These are phyloP conservation scores for Apocynum venetum DNA, from an alignment of 257 asterid genomes.

Conservation along the genomic window DNA sequence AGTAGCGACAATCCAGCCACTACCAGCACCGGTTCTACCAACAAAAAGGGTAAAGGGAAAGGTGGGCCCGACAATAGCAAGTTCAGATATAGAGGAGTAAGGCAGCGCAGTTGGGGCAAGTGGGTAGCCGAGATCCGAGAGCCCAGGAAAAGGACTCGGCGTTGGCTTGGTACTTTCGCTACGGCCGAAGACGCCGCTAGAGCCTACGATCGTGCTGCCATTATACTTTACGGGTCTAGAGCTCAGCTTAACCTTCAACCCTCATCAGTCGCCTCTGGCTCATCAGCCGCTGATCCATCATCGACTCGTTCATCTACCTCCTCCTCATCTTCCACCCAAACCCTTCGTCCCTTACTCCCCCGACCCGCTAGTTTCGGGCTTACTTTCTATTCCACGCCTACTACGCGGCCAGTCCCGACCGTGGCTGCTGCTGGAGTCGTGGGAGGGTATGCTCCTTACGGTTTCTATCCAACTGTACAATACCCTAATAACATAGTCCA, in stretches of 20 bases:
- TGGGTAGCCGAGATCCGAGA: conserved; percentile 99
- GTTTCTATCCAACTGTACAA: conserved; percentile 48
- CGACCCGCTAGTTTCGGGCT: conserved; percentile 64
- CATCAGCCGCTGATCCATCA: conserved; percentile 19
- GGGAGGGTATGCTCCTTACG: conserved; percentile 37
- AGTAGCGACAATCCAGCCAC: conserved; percentile 12
- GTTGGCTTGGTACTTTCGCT: conserved; percentile 89
- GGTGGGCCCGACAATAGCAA: conserved; percentile 91
- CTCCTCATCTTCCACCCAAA: conserved; percentile 47
- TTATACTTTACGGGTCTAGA: conserved; percentile 60
- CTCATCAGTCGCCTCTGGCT: conserved; percentile 8
- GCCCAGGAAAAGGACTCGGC: conserved; percentile 63
- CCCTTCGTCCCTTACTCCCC: conserved; percentile 75
- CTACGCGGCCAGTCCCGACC: conserved; percentile 6
- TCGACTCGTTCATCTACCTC: conserved; percentile 29
- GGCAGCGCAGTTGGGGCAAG: conserved; percentile 98
- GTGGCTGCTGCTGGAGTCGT: conserved; percentile 3
- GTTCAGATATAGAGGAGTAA: conserved; percentile 72
- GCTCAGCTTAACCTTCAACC: conserved; percentile 84
- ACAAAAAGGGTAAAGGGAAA: conserved; percentile 43
- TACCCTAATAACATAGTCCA: conserved; percentile 28
- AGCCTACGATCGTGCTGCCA: conserved; percentile 96
- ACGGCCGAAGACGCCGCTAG: conserved; percentile 98
- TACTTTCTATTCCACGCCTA: conserved; percentile 25
- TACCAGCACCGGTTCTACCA: not conserved